Base-by-base conservation (phyloP, 192 early-diverging fungal genomes). In the Dimargaris cristalligena region DNA sequence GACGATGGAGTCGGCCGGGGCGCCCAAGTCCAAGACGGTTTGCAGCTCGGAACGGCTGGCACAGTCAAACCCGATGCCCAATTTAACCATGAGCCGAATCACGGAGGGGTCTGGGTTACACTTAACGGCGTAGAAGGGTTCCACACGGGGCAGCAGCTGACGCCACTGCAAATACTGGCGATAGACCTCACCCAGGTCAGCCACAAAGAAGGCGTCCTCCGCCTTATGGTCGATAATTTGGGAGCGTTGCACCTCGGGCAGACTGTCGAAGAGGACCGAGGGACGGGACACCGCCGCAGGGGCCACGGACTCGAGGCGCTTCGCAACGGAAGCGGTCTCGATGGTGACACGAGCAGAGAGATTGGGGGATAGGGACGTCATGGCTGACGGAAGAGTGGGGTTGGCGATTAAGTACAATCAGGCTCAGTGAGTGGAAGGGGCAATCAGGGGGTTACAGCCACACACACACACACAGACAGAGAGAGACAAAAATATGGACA, bases 81-180 rank as follows among this genome's bases (percentile, higher is more conserved):
- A 68, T 20, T 75, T 70, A 32, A 80, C 84, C 44, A 99, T 75
- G 23, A 90, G 79, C 64, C 83, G 81, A 58, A 94, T 61, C 41
- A 99, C 80, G 56, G 81, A 75, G 34, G 78, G 77, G 63, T 99
- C 93, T 28, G 94, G 90, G 74, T 94, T 94, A 67, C 92, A 96
- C 72, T 99, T 99, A 63, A 99, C 89, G 28, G 92, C 91, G 75
- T 89, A 97, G 68, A 93, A 93, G 18, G 96, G 96, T 71, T 94
- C 85, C 58, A 99, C 86, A 60, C 93, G 82, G 34, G 92, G 92
- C 58, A 99, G 77, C 48, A 82, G 75, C 46, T 68, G 56, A 60
- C 76, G 73, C 90, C 90, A 99, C 67, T 85, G 86, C 56, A 68
- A 60, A 65, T 88, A 81, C 78, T 99, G 96, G 59, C 89, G 82